A percentile compares a stretch with the other conserved stretches of the same genome.
Conservation (phyloP, 257 asterid genomes). For the Solanum chaucha region DNA sequence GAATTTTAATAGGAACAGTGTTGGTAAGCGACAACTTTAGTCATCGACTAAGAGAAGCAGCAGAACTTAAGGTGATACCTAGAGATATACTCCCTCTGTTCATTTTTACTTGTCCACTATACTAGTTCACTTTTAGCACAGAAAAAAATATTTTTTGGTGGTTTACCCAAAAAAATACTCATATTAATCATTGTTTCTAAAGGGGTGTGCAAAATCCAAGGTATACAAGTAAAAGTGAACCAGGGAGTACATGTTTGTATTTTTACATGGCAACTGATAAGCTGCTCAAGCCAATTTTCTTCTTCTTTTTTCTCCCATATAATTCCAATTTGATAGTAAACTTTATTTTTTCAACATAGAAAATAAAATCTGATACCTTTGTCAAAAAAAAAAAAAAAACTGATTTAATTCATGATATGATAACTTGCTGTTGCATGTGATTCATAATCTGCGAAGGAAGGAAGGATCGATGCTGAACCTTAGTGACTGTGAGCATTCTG, state of each 20-base stretch:
- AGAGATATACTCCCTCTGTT: not conserved
- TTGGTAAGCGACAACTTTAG: not conserved
- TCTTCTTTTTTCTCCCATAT: not conserved
- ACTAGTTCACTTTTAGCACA: not conserved
- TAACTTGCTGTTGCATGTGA: not conserved
- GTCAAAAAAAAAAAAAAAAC: not conserved
- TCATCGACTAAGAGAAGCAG: not conserved
- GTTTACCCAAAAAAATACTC: not conserved
- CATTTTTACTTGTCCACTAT: not conserved
- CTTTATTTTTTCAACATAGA: not conserved
- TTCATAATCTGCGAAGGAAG: not conserved
- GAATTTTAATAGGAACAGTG: not conserved
- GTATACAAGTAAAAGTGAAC: not conserved
- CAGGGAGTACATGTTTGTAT: not conserved
- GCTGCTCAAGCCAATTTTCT: not conserved
- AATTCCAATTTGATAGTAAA: not conserved
- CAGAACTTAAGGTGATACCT: not conserved
- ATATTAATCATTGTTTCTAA: not conserved
- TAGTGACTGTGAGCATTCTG: conserved; percentile 95
- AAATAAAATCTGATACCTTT: not conserved
- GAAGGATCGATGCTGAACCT: conserved; percentile 26
- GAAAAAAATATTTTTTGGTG: not conserved
- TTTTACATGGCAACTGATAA: not conserved
- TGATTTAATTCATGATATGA: not conserved
- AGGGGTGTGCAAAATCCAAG: not conserved